Evolutionary conservation across 1,139 yeast genomes (phyloP).

Genomic region (Sugiyamaella novakii): DNA sequence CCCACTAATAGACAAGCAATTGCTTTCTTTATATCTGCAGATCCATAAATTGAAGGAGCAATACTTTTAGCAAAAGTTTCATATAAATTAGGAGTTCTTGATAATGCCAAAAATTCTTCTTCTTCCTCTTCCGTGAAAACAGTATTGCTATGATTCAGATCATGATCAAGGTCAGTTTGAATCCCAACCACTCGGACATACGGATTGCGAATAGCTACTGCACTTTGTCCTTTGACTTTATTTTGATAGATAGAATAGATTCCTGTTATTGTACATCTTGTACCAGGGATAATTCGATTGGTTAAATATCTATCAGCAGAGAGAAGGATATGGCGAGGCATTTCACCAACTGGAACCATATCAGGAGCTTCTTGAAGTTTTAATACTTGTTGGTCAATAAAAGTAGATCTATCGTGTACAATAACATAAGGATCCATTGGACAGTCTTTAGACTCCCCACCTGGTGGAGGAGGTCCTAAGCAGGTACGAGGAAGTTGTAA

Average conservation of each 20-base stretch:
- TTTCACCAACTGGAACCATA: conserved; percentile 98
- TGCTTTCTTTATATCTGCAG: conserved; percentile 87
- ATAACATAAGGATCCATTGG: conserved; percentile 91
- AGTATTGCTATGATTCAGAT: conserved; percentile 59
- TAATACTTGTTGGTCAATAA: conserved; percentile 91
- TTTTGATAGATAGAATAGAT: conserved; percentile 85
- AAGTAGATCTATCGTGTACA: conserved; percentile 88
- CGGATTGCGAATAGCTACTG: conserved; percentile 92
- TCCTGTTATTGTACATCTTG: conserved; percentile 88
- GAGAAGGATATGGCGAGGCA: conserved; percentile 91
- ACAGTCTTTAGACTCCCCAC: conserved; percentile 63
- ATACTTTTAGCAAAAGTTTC: conserved; percentile 84
- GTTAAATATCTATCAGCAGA: conserved; percentile 90
- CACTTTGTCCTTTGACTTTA: conserved; percentile 55
- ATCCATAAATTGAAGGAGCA: conserved; percentile 97
- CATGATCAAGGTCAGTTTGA: conserved; percentile 77
- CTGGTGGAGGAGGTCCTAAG: conserved; percentile 52
- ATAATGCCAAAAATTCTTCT: conserved; percentile 79
- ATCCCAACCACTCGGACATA: conserved; percentile 86
- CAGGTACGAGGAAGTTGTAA: conserved; percentile 77
- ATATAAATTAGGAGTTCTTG: conserved; percentile 81
- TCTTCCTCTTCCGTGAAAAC: conserved; percentile 92
- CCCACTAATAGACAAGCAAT: conserved; percentile 91
- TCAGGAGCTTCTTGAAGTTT: conserved; percentile 96
- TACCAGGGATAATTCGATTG: conserved; percentile 92